phyloP scores from a whole-genome alignment of 2,329 filamentous ascomycete genomes.

The Penicillium sp. region DNA sequence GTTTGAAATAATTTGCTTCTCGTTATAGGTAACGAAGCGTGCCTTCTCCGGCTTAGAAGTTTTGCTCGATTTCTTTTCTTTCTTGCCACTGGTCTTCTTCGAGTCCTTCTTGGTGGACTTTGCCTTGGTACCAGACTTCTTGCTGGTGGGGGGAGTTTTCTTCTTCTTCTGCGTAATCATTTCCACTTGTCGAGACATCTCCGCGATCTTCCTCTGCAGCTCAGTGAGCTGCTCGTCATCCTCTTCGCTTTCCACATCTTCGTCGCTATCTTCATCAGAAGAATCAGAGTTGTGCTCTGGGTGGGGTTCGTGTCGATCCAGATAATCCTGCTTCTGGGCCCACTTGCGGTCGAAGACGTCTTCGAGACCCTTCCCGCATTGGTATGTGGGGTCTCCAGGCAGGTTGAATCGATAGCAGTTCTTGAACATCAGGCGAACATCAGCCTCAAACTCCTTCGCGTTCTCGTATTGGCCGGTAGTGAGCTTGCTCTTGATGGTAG shows the following conservation, averaged over 20 bases:
- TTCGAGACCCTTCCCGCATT: slow-evolving; percentile 73
- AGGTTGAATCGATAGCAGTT: slow-evolving; percentile 95
- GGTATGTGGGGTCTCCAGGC: slow-evolving; percentile 73
- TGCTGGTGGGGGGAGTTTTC: slow-evolving; percentile 55
- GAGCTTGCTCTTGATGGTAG: slow-evolving; percentile 79
- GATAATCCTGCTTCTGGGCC: slow-evolving; percentile 78
- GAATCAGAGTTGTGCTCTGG: slow-evolving; percentile 67
- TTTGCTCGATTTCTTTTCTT: slow-evolving; percentile 56
- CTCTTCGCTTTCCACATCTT: slow-evolving; percentile 71
- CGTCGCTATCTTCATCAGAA: slow-evolving; percentile 72
- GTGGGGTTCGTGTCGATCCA: slow-evolving; percentile 72
- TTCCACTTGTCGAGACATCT: slow-evolving; percentile 70
- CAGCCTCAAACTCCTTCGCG: slow-evolving; percentile 82
- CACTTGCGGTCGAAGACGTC: slow-evolving; percentile 76
- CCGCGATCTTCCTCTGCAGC: slow-evolving; percentile 73
- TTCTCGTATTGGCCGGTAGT: slow-evolving; percentile 77
- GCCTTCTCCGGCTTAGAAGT: slow-evolving; percentile 54
- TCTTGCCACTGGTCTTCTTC: slow-evolving; percentile 56
- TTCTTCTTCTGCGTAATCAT: slow-evolving; percentile 64
- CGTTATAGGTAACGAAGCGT: slow-evolving; percentile 72
- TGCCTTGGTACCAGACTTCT: slow-evolving; percentile 49
- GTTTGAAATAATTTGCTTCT: slow-evolving; percentile 90
- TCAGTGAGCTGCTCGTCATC: slow-evolving; percentile 66
- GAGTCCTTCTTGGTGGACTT: slow-evolving; percentile 51
- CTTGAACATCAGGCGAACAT: slow-evolving; percentile 79